Base-by-base conservation (phyloP, 805 yeast species). In the Kodamaea kaohsiungensis region DNA sequence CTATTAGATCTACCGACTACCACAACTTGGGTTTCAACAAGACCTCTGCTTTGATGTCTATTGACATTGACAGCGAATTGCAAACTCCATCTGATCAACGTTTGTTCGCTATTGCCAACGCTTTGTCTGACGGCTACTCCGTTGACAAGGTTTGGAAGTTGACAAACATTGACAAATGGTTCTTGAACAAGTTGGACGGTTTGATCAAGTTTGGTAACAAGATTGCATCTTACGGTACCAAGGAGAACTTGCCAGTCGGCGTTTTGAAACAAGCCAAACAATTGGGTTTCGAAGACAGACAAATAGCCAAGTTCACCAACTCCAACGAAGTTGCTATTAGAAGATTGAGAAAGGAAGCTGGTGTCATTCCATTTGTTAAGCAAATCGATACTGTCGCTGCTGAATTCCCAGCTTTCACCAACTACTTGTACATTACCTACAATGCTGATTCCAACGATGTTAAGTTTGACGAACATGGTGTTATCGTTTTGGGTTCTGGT, bases 311-410 rank as follows among this genome's bases (percentile, higher is more conserved):
- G 70, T 90, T 90, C 72, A 77, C 89, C 66, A 86, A 84, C 67
- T 89, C 97, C 46, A 91, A 90, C 69, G 99, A 95, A 77, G 88
- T 92, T 56, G 96, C 96, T 53, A 85, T 95, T 59, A 86, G 99
- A 75, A 83, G 93, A 71, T 75, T 88, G 66, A 87, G 99, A 78
- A 85, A 87, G 65, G 96, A 90, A 64, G 84, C 84, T 54, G 96
- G 96, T 53, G 83, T 93, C 60, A 76, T 86, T 56, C 99, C 99
- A 62, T 89, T 88, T 69, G 98, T 91, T 58, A 93, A 93, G 74
- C 97, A 92, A 74, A 95, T 93, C 66, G 99, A 93, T 79, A 93
- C 99, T 27, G 96, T 93, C 62, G 99, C 99, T 50, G 98, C 99
- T 50, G 99, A 93, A 76, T 95, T 93, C 84, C 99, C 99, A 51